Evolutionary conservation across 139 green algal genomes (phyloP), one percentile per base, ranked within the genome.

Genomic region (Volvox reticuliferus): DNA sequence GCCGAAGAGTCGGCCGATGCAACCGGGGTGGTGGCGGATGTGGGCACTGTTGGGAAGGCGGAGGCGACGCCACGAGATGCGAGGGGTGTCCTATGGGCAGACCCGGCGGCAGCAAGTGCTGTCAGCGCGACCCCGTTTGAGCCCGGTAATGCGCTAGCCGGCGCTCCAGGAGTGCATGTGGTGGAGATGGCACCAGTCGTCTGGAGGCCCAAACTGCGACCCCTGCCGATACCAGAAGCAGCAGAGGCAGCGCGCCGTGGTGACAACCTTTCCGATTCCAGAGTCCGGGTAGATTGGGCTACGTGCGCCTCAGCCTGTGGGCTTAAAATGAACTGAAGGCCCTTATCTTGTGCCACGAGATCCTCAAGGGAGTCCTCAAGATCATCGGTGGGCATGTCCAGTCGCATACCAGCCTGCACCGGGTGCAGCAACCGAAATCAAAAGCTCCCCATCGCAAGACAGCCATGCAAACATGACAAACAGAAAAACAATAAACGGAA

Each of bases 281-380:
- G 5, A 36, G 5, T n/a, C 28, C 26, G 71, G n/a, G 36, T 68
- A 26, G 78, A 67, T 24, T 24, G 26, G 14, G 61, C 79, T 0
- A 89, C 71, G 1, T 63, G 62, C n/a, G 63, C 28, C 44, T 82
- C 86, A 0, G 86, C 71, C n/a, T 90, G 86, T 1, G 86, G 86
- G 36, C 67, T 82, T 12, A 90, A 44, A 24, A 90, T 81, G 32
- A 63, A 90, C 13, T 75, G 73, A 12, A 90, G 86, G 21, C 19
- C 28, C 3, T n/a, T 19, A 33, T 90, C 86, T 28, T 18, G 22
- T 0, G 73, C 73, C 12, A 90, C 44, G 12, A 90, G 35, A 20
- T 90, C 86, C 50, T 90, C 86, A 20, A 90, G 50, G 0, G 86
- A 84, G 2, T 90, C 86, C 1, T 89, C 32, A 21, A 82, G 69